Conservation (phyloP, 2,329 filamentous ascomycete genomes). For the Ascochyta koolunga region DNA sequence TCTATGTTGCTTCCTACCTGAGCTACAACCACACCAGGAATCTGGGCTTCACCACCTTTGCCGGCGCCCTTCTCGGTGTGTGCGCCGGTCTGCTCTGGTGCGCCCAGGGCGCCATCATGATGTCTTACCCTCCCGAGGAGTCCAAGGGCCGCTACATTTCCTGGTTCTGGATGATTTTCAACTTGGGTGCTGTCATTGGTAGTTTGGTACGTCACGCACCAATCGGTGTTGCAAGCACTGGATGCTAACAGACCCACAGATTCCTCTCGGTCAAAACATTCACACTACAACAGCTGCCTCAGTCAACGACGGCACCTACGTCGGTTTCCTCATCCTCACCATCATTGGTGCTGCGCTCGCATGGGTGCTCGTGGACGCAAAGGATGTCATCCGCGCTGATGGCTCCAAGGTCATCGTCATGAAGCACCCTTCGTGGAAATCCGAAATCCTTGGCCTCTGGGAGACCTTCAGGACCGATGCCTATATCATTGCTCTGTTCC, state of each 20-base stretch:
- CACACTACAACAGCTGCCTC: conserved; percentile 58
- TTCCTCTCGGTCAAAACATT: conserved; percentile 76
- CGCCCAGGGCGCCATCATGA: conserved; percentile 85
- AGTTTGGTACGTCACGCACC: conserved; percentile 61
- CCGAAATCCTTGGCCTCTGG: conserved; percentile 77
- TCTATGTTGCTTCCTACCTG: conserved; percentile 75
- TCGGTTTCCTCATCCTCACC: conserved; percentile 87
- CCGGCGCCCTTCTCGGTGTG: conserved; percentile 76
- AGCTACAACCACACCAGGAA: conserved; percentile 72
- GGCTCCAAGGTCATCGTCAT: conserved; percentile 82
- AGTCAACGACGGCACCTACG: conserved; percentile 81
- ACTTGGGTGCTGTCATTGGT: conserved; percentile 87
- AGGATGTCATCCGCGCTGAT: conserved; percentile 74
- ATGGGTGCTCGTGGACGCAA: conserved; percentile 72
- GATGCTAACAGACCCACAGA: conserved; percentile 50
- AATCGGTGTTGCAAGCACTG: conserved; percentile 40
- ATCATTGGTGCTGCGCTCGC: conserved; percentile 72
- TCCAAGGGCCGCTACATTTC: conserved; percentile 89
- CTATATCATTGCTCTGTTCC: conserved; percentile 77
- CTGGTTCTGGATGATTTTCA: conserved; percentile 95
- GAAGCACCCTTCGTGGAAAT: conserved; percentile 87
- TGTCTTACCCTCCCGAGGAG: conserved; percentile 82
- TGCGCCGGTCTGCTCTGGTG: conserved; percentile 84
- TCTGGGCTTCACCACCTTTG: conserved; percentile 75
- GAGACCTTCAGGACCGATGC: conserved; percentile 73